Base-by-base conservation (phyloP, 257 asterid species). In the Parsonsia alboflavescens region DNA sequence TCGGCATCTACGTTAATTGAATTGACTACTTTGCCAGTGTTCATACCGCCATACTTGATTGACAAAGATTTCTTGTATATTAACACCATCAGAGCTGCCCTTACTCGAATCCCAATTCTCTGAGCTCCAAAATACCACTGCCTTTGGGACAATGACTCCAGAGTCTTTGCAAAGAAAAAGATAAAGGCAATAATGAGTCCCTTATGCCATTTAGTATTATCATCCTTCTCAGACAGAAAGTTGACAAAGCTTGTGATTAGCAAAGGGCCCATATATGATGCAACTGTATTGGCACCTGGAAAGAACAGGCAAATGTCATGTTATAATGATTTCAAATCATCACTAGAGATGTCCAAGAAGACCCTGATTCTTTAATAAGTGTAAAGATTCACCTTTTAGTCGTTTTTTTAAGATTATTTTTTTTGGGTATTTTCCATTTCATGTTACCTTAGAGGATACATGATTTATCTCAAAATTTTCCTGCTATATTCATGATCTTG, bases 61-160 rank as follows among this genome's bases (percentile, higher is more conserved):
- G 90, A 80, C 68, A 91, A 73, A 7, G 89, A 85, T 72, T 81
- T 90, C 73, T 88, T 85, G 83, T 91, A 90, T 80, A 87, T 79
- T 79, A 88, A 68, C n/a, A 88, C 96, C 92, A 85, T 87, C 8
- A 93, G 76, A 74, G 96, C 89, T 0, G 96, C 96, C 77, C 88
- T 79, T 45, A 91, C 82, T 61, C 93, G 79, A 70, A 89, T 82
- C 12, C 96, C 97, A 22, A 91, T 87, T 0, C 93, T 87, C 46
- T 77, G 91, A 45, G 96, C 89, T n/a, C 98, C 97, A 57, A 93
- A 91, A 69, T 91, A 91, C 97, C 97, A 93, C 73, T 86, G 96
- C 68, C 98, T 87, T 79, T 93, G 98, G 59, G 92, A 87, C 13
- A 93, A 79, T 10, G 97, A 93, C 78, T 93, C 98, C 30, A 87